phyloP scores from a whole-genome alignment of 1,284 basidiomycete genomes.

The Cryptococcus sp. region DNA sequence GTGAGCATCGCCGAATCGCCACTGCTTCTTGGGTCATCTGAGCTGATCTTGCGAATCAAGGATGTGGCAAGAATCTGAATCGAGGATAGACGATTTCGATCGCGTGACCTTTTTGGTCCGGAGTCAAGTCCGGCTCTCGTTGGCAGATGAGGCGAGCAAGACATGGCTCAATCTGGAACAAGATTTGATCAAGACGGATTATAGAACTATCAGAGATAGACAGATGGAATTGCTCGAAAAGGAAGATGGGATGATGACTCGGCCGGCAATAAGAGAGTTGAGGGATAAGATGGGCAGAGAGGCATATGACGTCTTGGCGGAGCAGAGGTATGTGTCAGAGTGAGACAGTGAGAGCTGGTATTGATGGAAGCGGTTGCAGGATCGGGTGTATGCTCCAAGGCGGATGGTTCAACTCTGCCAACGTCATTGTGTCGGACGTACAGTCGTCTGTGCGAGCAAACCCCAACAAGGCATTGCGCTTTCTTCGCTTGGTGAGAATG shows the following conservation, averaged over 20 bases:
- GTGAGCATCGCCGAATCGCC: conserved; percentile 19
- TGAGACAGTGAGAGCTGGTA: background rate
- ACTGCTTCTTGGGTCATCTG: background rate
- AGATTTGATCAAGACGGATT: conserved; percentile 82
- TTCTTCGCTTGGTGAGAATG: conserved; percentile 37
- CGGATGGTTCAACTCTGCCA: conserved; percentile 47
- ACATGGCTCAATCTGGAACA: conserved; percentile 82
- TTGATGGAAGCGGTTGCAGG: conserved; percentile 14
- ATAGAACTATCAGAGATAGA: conserved; percentile 80
- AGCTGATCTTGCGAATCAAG: conserved; percentile 22
- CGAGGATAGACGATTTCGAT: conserved; percentile 74
- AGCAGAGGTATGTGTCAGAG: conserved; percentile 63
- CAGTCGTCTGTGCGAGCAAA: conserved; percentile 26
- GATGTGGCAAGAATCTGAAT: conserved; percentile 93
- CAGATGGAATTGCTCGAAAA: conserved; percentile 93
- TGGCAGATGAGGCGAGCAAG: conserved; percentile 73
- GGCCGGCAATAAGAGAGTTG: conserved; percentile 81
- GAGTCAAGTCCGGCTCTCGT: conserved; percentile 81
- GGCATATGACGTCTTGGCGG: conserved; percentile 86
- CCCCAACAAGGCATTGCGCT: conserved; percentile 37
- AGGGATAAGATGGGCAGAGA: conserved; percentile 85
- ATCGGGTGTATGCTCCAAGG: conserved; percentile 51
- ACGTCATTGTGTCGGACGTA: conserved; percentile 31
- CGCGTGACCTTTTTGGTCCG: conserved; percentile 78
- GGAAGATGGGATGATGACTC: conserved; percentile 84